Evolutionary conservation across 108 stramenopile genomes (phyloP), one percentile per base, ranked within the genome.

Genomic region (Pelagomonas calceolata): DNA sequence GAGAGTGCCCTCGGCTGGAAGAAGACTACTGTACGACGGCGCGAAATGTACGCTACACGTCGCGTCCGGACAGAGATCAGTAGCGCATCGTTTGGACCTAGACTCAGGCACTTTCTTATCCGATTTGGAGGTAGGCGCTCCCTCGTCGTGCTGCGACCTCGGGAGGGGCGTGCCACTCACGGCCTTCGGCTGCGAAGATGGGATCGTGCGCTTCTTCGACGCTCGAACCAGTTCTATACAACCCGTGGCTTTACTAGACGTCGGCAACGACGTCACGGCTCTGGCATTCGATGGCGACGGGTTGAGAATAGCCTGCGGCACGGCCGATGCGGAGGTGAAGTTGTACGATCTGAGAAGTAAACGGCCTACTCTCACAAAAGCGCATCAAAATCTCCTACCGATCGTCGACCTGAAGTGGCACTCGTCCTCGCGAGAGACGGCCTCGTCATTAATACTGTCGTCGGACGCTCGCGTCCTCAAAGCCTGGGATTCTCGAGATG

Each of bases 351-450:
- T 99, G 70, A 85, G 98, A 15, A 91, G 94, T 46, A 82, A 88
- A 60, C 81, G 78, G 65, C 98, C 98, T 1, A 63, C 94, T 29
- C 79, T 85, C 66, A 77, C 93, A 43, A 92, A 94, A 83, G 95
- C 96, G 78, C 98, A 99, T 85, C 94, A 95, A 74, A 91, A 93
- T 80, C 95, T 93, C 43, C 78, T 95, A 65, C 94, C 96, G 7
- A 94, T 99, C 77, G 87, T 91, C 69, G 92, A 89, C 12, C 67
- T 94, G 68, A 86, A 90, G 67, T 96, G 92, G 66, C 95, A 95
- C 82, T 64, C 80, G 5, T 80, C 87, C 15, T 86, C 87, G 63
- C 51, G 51, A 26, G 21, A 32, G 31, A 0, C 65, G 65, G 5
- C 31, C 32, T 7, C 3, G 65, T 33, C 32, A 32, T 16, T 65